These are phyloP conservation scores for Monosporascus ibericus DNA, from an alignment of 2,329 filamentous ascomycete genomes.

Conservation along the genomic window DNA sequence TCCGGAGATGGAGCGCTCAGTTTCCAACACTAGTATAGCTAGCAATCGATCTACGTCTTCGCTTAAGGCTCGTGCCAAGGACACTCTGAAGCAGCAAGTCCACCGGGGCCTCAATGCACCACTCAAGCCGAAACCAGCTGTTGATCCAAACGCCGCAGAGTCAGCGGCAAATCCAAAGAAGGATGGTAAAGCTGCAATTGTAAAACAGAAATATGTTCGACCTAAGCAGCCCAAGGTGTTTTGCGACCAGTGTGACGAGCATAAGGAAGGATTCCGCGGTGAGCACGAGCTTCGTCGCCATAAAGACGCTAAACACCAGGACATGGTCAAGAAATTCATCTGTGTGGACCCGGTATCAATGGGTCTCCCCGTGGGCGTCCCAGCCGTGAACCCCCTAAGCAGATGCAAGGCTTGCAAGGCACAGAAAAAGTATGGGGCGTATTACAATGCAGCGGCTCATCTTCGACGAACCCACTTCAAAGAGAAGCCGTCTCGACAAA, in stretches of 20 bases:
- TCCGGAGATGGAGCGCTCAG: constrained; percentile 40
- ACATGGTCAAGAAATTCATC: constrained; percentile 48
- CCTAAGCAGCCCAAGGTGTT: constrained; percentile 66
- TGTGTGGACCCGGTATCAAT: constrained; percentile 46
- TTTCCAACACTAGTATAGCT: constrained; percentile 35
- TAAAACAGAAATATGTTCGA: constrained; percentile 46
- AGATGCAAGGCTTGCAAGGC: constrained; percentile 79
- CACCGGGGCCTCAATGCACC: constrained; percentile 32
- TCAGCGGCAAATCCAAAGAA: constrained; percentile 24
- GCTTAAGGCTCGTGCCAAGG: constrained; percentile 40
- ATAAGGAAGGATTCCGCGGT: constrained; percentile 75
- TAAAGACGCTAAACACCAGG: constrained; percentile 57
- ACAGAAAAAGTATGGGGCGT: constrained; percentile 76
- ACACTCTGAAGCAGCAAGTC: constrained; percentile 40
- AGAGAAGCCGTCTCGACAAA: constrained; percentile 45
- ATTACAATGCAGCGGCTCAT: constrained; percentile 93
- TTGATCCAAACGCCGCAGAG: constrained; percentile 21
- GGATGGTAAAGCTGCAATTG: constrained; percentile 36
- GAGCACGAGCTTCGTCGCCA: constrained; percentile 76
- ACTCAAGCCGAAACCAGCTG: constrained; percentile 40
- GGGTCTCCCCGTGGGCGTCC: constrained; percentile 36
- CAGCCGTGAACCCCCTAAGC: constrained; percentile 57
- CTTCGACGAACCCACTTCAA: constrained; percentile 85
- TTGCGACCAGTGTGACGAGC: constrained; percentile 64
- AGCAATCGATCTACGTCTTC: constrained; percentile 42